These are phyloP conservation scores for Fraxinus sp. DNA, from an alignment of 305 asterid genomes.

Conservation along the genomic window DNA sequence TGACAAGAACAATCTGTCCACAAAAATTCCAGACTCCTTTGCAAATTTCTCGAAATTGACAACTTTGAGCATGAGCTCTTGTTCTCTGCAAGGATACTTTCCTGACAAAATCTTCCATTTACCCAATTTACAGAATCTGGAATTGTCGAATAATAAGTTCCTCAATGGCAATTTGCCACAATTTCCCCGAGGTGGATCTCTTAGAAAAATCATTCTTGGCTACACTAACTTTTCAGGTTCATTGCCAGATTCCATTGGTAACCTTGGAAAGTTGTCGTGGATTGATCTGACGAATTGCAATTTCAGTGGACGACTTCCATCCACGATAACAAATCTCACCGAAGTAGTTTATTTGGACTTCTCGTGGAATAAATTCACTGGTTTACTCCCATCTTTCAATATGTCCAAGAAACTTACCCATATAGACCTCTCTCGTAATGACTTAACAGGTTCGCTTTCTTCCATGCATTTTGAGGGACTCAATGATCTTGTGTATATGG, in stretches of 20 bases:
- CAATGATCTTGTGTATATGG: constrained; percentile 25
- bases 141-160: constrained; percentile 32
- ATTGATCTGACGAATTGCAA: constrained; percentile 44
- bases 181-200: constrained; percentile 32
- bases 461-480: constrained; percentile 54
- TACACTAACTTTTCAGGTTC: constrained; percentile 52
- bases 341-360: constrained; percentile 46
- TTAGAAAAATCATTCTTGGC: constrained; percentile 39
- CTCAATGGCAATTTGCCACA: constrained; percentile 40
- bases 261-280: constrained; percentile 41
- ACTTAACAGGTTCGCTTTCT: constrained; percentile 43
- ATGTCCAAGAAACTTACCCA: constrained; percentile 36
- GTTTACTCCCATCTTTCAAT: constrained; percentile 45
- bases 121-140: constrained; percentile 36
- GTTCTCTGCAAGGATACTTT: constrained; percentile 48
- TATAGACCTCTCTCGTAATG: constrained; percentile 55
- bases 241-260: constrained; percentile 47
- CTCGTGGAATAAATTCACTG: constrained; percentile 46
- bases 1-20: constrained; percentile 43
- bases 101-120: constrained; percentile 48
- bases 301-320: constrained; percentile 52
- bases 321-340: constrained; percentile 32
- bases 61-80: constrained; percentile 39
- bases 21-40: constrained; percentile 35
- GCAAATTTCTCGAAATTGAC: constrained; percentile 41